phyloP scores from a whole-genome alignment of 495 filamentous ascomycete genomes.

The Copromyces sp. region DNA sequence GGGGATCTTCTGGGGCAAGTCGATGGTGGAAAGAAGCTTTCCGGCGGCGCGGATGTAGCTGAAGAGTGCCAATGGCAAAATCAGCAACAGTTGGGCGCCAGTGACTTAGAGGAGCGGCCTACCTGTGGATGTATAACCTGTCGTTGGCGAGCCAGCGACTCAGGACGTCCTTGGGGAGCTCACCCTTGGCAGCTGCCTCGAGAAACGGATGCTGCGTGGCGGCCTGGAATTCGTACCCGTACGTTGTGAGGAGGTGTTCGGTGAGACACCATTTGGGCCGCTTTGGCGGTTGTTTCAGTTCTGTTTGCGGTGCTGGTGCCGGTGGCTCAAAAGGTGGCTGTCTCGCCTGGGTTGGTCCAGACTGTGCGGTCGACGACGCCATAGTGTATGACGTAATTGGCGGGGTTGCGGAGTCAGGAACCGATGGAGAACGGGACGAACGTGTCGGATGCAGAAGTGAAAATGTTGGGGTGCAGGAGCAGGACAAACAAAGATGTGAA shows the following conservation, averaged over 20 bases:
- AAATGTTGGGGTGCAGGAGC: not conserved
- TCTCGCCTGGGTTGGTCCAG: not conserved
- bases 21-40: conserved; percentile 51
- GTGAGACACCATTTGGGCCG: conserved; percentile 32
- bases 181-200: conserved; percentile 52
- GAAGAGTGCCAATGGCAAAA: not conserved
- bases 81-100: not conserved
- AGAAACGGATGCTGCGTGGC: conserved; percentile 65
- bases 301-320: not conserved
- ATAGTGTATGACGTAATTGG: not conserved
- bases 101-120: conserved; percentile 14
- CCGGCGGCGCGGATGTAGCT: conserved; percentile 51
- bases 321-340: not conserved
- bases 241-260: conserved; percentile 37
- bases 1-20: conserved; percentile 36
- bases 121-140: conserved; percentile 62
- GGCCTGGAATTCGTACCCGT: conserved; percentile 30
- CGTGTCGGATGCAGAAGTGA: not conserved
- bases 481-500: not conserved
- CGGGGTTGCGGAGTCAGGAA: not conserved
- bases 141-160: conserved; percentile 68
- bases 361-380: not conserved
- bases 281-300: not conserved
- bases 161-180: conserved; percentile 44
- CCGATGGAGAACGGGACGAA: conserved; percentile 1